A percentile compares a stretch with the other conserved stretches of the same genome.
These are phyloP conservation scores for Microbotryum saponariae DNA, from an alignment of 1,284 basidiomycete genomes.

Conservation along the genomic window DNA sequence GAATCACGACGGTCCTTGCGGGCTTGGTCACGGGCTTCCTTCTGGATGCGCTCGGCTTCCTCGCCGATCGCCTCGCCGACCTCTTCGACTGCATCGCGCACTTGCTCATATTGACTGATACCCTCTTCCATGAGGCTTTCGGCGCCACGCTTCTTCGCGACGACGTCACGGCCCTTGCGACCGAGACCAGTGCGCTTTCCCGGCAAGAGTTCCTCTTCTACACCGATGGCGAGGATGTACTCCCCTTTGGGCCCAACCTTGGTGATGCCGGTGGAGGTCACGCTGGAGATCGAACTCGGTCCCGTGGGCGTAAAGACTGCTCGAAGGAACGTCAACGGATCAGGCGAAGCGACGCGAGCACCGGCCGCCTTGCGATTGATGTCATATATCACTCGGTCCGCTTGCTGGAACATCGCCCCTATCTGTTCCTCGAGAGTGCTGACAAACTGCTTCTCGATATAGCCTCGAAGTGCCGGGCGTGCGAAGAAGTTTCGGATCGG, in stretches of 20 bases:
- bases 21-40: conserved; percentile 37
- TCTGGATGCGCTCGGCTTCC: conserved; percentile 38
- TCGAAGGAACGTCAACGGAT: conserved; percentile 43
- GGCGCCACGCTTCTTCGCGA: conserved; percentile 13
- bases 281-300: conserved; percentile 32
- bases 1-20: conserved; percentile 38
- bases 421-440: conserved; percentile 25
- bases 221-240: conserved; percentile 46
- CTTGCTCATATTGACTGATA: conserved; percentile 13
- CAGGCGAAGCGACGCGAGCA: conserved; percentile 43
- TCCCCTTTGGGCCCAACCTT: conserved; percentile 45
- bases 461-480: conserved; percentile 29
- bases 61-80: conserved; percentile 39
- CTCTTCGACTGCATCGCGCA: conserved; percentile 5
- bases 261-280: conserved; percentile 39
- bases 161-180: conserved; percentile 20
- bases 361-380: conserved; percentile 45
- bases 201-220: conserved; percentile 45
- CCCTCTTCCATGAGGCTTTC: conserved; percentile 29
- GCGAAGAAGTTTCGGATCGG: conserved; percentile 38
- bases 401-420: conserved; percentile 13
- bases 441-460: conserved; percentile 33
- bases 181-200: conserved; percentile 33
- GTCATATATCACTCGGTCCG: conserved; percentile 37
- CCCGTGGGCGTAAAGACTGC: conserved; percentile 42